Evolutionary conservation across 2,329 filamentous ascomycete species (phyloP).

Genomic region (Aspergillus fumigatus): DNA sequence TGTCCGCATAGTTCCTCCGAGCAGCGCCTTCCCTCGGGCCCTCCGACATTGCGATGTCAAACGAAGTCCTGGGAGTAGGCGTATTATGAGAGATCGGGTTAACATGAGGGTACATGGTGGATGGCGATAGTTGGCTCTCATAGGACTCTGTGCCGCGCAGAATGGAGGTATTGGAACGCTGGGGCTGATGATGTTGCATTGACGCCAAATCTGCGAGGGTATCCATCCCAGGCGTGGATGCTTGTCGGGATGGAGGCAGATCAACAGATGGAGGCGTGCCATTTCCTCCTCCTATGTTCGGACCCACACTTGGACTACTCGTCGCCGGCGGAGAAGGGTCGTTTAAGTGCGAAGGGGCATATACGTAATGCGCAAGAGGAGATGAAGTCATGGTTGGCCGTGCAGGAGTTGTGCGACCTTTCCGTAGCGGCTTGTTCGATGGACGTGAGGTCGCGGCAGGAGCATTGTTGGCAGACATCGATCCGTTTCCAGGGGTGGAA

Average conservation of each 20-base stretch:
- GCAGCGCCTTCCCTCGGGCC: slow-evolving; percentile 33
- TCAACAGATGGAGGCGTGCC: slow-evolving; percentile 35
- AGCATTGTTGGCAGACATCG: slow-evolving; percentile 25
- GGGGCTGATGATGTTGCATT: slow-evolving; percentile 44
- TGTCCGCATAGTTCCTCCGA: slow-evolving; percentile 38
- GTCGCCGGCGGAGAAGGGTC: slow-evolving; percentile 36
- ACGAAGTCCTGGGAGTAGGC: slow-evolving; percentile 40
- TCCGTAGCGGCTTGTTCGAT: slow-evolving; percentile 34
- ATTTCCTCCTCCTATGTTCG: slow-evolving; percentile 23
- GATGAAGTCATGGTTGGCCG: slow-evolving; percentile 37
- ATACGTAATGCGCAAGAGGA: slow-evolving; percentile 41
- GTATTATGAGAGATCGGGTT: slow-evolving; percentile 34
- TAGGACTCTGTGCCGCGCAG: slow-evolving; percentile 38
- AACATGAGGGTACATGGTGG: slow-evolving; percentile 38
- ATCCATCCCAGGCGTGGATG: slow-evolving; percentile 46
- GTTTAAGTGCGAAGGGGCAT: slow-evolving; percentile 32
- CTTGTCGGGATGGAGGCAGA: slow-evolving; percentile 33
- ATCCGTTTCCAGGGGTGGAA: slow-evolving; percentile 26
- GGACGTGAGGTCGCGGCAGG: slow-evolving; percentile 22
- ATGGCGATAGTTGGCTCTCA: slow-evolving; percentile 41
- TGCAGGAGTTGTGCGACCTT: slow-evolving; percentile 30
- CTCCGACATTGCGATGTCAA: slow-evolving; percentile 44
- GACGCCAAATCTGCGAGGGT: slow-evolving; percentile 46
- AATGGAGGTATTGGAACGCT: slow-evolving; percentile 36
- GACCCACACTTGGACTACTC: slow-evolving; percentile 24